Base-by-base conservation (phyloP, 1,284 basidiomycete species). In the Amylostereum areolatum region DNA sequence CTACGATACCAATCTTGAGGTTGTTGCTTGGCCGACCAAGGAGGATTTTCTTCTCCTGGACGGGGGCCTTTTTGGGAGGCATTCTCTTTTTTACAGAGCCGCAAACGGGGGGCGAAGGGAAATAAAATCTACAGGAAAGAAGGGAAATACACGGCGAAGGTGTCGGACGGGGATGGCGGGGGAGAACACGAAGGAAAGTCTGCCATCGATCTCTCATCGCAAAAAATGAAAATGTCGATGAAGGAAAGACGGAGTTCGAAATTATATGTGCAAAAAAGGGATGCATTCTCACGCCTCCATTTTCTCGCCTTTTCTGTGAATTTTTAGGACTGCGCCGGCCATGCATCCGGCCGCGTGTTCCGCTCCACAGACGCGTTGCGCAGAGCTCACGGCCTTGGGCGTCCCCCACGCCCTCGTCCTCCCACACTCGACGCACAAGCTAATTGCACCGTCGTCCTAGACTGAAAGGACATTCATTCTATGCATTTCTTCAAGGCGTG, bases 1-100 rank as follows among this genome's bases (percentile, higher is more conserved):
- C 94, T 74, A 97, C 94, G 77, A 97, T 96, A 68, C 93, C 94
- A 62, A 96, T 90, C 80, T 93, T 89, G 58, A 90, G 75, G 74
- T 97, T 97, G 74, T 97, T 97, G 55, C 89, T 79, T 36, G 95
- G 94, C 55, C 93, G 75, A 43, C 94, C 94, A 43, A 97, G 83
- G 28, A 94, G 70, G 36, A 75, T 71, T 71, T 92, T 95, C 75
- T 94, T 95, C 72, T 92, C 89, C 34, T 74, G 73, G 30, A 64
- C 74, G 50, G 75, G 72, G 49, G 81, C 80, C 69, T 92, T 92
- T 73, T 91, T 92, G 7, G 92, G 92, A 10, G 91, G 85, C 89
- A 93, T 94, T 65, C 70, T 89, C 55, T 69, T 77, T 66, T 78
- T 80, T 10, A 55, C 54, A 43, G 48, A 10, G 7, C 37, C 43